Conservation (phyloP, 2,329 filamentous ascomycete species). For the Stachybotrys echinatus region DNA sequence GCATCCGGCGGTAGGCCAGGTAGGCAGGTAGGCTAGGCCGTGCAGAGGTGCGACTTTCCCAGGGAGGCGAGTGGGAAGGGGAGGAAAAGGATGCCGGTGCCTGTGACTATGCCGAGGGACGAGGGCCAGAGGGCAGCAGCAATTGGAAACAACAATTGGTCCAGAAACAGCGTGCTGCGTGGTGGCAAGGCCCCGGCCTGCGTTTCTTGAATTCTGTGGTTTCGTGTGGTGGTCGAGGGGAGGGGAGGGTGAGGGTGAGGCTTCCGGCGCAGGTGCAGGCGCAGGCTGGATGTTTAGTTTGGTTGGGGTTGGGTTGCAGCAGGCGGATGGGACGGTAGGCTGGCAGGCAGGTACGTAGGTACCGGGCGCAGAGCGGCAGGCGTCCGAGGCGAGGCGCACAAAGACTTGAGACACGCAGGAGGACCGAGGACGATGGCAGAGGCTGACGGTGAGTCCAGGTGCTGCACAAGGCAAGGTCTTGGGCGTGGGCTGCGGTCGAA, state of each 20-base stretch:
- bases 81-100: not conserved
- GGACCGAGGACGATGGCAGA: not conserved
- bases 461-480: not conserved
- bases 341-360: not conserved
- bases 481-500: not conserved
- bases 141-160: not conserved
- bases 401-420: not conserved
- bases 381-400: not conserved
- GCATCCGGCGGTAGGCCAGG: conserved; percentile 17
- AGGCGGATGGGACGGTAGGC: not conserved
- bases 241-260: too few species aligned
- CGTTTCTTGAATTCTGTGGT: too few species aligned
- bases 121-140: not conserved
- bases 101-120: not conserved
- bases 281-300: not conserved
- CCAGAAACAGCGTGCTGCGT: not conserved
- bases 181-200: not conserved
- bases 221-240: too few species aligned
- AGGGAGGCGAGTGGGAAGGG: not conserved
- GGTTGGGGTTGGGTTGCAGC: not conserved
- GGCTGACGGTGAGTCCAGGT: not conserved
- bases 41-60: not conserved
- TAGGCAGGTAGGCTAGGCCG: too few species aligned
- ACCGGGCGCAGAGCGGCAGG: not conserved
- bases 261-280: not conserved